Evolutionary conservation across 2,329 filamentous ascomycete species (phyloP).

Genomic region (Alternaria postmessia): DNA sequence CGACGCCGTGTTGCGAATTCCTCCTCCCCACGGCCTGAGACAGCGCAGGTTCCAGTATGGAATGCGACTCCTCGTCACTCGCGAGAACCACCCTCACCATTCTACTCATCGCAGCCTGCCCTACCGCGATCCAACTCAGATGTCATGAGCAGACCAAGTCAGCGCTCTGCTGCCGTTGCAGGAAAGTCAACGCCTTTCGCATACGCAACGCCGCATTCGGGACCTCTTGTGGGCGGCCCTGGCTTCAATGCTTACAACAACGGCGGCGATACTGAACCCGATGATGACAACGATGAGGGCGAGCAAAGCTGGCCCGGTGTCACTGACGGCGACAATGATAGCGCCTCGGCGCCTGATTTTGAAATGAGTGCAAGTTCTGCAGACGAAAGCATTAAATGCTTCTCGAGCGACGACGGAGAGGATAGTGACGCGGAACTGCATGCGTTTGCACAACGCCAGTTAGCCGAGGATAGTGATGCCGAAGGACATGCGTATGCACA

Average conservation of each 20-base stretch:
- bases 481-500: conserved; percentile 9
- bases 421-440: conserved; percentile 14
- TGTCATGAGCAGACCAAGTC: conserved; percentile 53
- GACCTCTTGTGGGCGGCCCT: conserved; percentile 42
- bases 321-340: conserved; percentile 28
- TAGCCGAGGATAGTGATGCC: conserved; percentile 17
- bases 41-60: conserved; percentile 41
- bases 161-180: conserved; percentile 47
- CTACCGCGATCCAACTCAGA: conserved; percentile 44
- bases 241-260: conserved; percentile 35
- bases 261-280: conserved; percentile 46
- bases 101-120: conserved; percentile 44
- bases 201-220: conserved; percentile 78
- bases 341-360: neutral
- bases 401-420: conserved; percentile 41
- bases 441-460: conserved; percentile 14
- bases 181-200: conserved; percentile 65
- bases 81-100: conserved; percentile 55
- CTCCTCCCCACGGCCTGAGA: conserved; percentile 31
- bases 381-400: conserved; percentile 11
- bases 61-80: conserved; percentile 54
- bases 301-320: conserved; percentile 45
- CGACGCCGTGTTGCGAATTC: conserved; percentile 56
- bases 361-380: neutral
- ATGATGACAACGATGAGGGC: conserved; percentile 43